Percentiles rank a stretch among this genome's conserved stretches.
phyloP scores from a whole-genome alignment of 306 rosid species.

The Leucaena leucocephala region DNA sequence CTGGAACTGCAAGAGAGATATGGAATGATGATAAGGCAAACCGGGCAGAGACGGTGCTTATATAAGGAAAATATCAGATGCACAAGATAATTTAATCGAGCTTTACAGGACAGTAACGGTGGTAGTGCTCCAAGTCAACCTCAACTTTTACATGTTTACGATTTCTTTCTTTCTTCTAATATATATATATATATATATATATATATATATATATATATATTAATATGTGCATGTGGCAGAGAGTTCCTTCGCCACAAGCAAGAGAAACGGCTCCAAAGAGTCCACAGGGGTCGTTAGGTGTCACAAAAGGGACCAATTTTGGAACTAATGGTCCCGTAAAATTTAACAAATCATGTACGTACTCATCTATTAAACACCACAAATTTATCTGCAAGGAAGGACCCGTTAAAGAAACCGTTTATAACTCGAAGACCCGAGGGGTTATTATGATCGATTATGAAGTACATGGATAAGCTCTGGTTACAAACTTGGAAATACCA shows the following conservation, averaged over 20 bases:
- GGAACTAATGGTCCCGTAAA: neutral
- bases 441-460: neutral
- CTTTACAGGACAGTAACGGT: neutral
- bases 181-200: neutral
- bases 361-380: neutral
- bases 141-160: neutral
- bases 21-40: conserved; percentile 4
- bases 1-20: neutral
- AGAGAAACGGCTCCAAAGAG: neutral
- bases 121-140: conserved; percentile 25
- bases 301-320: neutral
- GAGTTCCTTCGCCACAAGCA: neutral
- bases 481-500: neutral
- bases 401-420: neutral
- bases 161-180: neutral
- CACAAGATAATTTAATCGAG: neutral
- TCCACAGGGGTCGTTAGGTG: neutral
- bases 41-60: conserved; percentile 1
- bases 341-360: neutral
- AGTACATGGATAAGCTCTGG: neutral
- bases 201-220: neutral
- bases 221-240: too few relatives aligned
- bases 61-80: conserved; percentile 15
- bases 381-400: neutral
- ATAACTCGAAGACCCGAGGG: neutral